Evolutionary conservation across 192 early-diverging fungal genomes (phyloP).

Genomic region (Cetraspora pellucida): DNA sequence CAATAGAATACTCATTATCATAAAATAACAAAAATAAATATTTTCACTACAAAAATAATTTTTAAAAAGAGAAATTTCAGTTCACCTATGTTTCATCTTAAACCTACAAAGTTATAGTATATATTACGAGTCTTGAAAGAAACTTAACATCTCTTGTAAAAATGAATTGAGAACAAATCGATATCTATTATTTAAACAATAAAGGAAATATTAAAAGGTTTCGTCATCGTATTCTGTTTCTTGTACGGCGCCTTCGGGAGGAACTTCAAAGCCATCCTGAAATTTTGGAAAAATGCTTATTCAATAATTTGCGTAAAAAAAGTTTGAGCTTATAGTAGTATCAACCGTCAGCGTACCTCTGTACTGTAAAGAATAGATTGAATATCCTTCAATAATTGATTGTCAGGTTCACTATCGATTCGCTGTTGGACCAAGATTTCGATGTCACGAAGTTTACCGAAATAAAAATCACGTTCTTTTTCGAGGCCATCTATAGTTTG

Average conservation of each 20-base stretch:
- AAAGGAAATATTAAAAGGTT: constrained; percentile 53
- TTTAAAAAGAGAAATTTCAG: too few species aligned
- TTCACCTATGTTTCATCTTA: too few species aligned
- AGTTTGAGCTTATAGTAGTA: background rate
- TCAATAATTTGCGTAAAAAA: background rate
- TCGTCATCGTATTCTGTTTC: constrained; percentile 60
- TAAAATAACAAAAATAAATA: too few species aligned
- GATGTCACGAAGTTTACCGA: constrained; percentile 90
- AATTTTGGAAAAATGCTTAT: constrained; percentile 29
- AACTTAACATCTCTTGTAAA: background rate
- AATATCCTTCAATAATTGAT: constrained; percentile 71
- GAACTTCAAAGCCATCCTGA: constrained; percentile 82
- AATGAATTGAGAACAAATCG: background rate
- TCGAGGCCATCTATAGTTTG: constrained; percentile 88
- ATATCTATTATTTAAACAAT: background rate
- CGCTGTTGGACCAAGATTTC: constrained; percentile 88
- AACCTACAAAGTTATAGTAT: too few species aligned
- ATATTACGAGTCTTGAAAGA: too few species aligned
- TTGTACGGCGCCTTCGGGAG: constrained; percentile 53
- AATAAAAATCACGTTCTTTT: constrained; percentile 98
- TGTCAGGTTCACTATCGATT: constrained; percentile 59
- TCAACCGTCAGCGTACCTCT: constrained; percentile 51
- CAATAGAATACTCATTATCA: too few species aligned
- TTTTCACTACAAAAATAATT: too few species aligned
- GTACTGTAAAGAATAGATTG: constrained; percentile 92